A percentile compares a stretch with the other conserved stretches of the same genome.
phyloP scores from a whole-genome alignment of 306 rosid genomes.

The Cyclanthera cordifolia region DNA sequence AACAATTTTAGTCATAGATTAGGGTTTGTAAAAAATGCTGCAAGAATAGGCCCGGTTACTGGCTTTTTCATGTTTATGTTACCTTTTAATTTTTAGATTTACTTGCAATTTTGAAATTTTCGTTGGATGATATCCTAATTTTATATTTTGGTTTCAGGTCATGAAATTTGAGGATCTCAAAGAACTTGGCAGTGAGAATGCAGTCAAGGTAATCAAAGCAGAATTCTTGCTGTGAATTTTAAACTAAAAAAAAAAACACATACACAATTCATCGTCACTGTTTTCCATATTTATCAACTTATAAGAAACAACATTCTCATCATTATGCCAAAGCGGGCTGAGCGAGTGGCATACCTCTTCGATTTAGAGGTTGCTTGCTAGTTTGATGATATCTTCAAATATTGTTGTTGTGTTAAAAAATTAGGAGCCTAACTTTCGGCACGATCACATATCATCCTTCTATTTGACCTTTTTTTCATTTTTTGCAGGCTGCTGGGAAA shows the following conservation, averaged over 20 bases:
- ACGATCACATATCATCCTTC: too few species aligned
- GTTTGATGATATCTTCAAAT: too few species aligned
- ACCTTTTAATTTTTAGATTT: background rate
- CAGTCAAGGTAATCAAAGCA: conserved; percentile 62
- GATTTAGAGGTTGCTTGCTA: too few species aligned
- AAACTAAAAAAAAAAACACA: background rate
- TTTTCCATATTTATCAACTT: too few species aligned
- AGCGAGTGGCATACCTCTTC: too few species aligned
- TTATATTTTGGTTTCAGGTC: conserved; percentile 40
- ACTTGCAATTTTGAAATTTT: background rate
- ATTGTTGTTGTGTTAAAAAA: too few species aligned
- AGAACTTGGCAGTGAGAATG: conserved; percentile 75
- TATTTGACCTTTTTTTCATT: too few species aligned
- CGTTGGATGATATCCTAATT: conserved; percentile 5
- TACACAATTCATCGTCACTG: background rate
- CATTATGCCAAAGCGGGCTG: too few species aligned
- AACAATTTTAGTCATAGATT: background rate
- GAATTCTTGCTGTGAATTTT: background rate
- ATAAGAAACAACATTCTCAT: too few species aligned
- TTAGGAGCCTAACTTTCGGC: too few species aligned
- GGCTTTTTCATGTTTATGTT: background rate
- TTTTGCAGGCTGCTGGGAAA: conserved; percentile 24
- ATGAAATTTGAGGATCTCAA: conserved; percentile 96
- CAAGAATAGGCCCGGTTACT: background rate
- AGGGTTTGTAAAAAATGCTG: background rate